phyloP scores from a whole-genome alignment of 1,284 basidiomycete genomes.

The Rhizoctonia solani region DNA sequence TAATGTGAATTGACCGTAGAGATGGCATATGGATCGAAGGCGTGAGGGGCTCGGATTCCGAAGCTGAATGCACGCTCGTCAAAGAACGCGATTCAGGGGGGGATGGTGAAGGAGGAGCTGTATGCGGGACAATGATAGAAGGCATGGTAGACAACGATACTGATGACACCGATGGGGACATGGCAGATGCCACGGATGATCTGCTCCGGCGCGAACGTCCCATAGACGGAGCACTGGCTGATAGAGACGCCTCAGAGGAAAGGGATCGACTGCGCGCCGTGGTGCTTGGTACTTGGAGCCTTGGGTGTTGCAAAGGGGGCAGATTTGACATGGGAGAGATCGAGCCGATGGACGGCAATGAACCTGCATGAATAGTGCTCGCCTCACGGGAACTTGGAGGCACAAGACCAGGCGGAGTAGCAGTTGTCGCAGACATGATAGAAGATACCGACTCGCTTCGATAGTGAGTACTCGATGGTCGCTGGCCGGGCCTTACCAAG shows the following conservation, averaged over 20 bases:
- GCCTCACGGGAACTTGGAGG: background rate
- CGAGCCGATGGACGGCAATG: slow-evolving; percentile 9
- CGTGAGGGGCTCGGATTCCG: too few relatives aligned
- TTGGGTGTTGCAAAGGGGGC: background rate
- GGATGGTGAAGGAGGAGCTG: slow-evolving; percentile 37
- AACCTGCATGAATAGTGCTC: background rate
- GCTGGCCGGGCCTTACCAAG: background rate
- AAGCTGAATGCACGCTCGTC: too few relatives aligned
- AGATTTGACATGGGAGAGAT: slow-evolving; percentile 5
- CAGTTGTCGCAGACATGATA: background rate
- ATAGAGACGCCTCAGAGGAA: slow-evolving; percentile 8
- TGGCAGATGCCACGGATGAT: too few relatives aligned
- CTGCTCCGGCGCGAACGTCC: too few relatives aligned
- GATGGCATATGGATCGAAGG: too few relatives aligned
- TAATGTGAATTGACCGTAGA: too few relatives aligned
- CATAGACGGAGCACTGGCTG: background rate
- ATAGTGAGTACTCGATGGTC: background rate
- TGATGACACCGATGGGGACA: slow-evolving; percentile 17
- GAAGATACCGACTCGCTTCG: background rate
- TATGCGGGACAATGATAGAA: slow-evolving; percentile 34
- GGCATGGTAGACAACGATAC: slow-evolving; percentile 31
- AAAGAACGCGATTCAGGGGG: background rate
- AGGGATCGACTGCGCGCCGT: slow-evolving; percentile 13
- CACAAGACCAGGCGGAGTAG: background rate
- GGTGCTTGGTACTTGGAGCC: slow-evolving; percentile 1